Conservation (phyloP, 345 rosid genomes). For the Hevea brasiliensis region DNA sequence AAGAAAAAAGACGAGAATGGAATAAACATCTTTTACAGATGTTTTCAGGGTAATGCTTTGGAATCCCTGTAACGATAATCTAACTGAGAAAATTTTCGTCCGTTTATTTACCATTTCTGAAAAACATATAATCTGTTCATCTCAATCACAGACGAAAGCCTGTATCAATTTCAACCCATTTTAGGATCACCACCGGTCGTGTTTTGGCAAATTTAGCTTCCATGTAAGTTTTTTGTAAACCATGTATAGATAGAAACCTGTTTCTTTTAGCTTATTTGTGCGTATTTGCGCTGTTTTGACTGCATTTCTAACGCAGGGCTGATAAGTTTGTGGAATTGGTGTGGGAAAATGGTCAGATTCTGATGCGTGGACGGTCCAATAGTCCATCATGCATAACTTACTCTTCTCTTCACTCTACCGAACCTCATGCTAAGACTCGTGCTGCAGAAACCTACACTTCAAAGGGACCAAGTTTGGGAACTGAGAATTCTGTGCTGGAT, state of each 20-base stretch:
- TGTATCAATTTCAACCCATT: constrained; percentile 7
- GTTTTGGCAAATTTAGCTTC: not conserved
- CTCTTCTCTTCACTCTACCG: not conserved
- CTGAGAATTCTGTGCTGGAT: constrained; percentile 5
- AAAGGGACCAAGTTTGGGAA: constrained; percentile 15
- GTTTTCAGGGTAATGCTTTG: not conserved
- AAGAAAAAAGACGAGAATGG: not conserved
- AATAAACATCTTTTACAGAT: not conserved
- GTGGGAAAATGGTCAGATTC: constrained; percentile 41
- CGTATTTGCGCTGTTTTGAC: not conserved
- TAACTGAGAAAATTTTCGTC: too few species aligned
- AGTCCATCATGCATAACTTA: constrained; percentile 5
- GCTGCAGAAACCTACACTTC: not conserved
- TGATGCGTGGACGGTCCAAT: constrained; percentile 19
- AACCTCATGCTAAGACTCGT: not conserved
- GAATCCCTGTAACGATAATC: too few species aligned
- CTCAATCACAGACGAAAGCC: too few species aligned
- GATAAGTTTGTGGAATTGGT: constrained; percentile 36
- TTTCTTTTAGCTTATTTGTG: not conserved
- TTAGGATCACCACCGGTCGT: not conserved
- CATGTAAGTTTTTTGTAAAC: constrained; percentile 19
- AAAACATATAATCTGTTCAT: too few species aligned
- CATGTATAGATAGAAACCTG: not conserved
- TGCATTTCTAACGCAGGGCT: constrained; percentile 35
- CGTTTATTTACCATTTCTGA: too few species aligned